Evolutionary conservation across 345 rosid genomes (phyloP).

Genomic region (Triadica sebifera): DNA sequence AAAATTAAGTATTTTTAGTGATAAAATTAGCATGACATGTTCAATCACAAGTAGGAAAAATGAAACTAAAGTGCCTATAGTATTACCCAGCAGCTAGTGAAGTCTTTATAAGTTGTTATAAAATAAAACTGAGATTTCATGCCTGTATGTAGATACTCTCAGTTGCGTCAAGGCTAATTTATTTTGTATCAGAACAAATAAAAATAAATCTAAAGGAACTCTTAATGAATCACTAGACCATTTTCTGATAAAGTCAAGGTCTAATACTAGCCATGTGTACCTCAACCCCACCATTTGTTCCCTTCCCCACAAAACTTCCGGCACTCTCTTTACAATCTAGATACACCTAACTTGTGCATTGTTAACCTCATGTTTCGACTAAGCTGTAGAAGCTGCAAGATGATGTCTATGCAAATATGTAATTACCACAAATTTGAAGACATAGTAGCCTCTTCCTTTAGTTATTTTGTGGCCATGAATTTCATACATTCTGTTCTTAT

Average conservation of each 20-base stretch:
- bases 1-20: background rate
- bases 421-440: constrained; percentile 71
- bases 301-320: background rate
- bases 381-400: constrained; percentile 17
- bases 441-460: constrained; percentile 81
- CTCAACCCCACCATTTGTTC: background rate
- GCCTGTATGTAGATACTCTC: background rate
- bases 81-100: background rate
- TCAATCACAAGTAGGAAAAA: background rate
- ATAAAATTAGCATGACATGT: background rate
- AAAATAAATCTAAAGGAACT: background rate
- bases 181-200: background rate
- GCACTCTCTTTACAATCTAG: background rate
- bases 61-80: background rate
- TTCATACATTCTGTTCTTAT: constrained; percentile 75
- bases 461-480: constrained; percentile 73
- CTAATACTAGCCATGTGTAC: background rate
- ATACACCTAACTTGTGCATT: background rate
- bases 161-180: background rate
- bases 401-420: constrained; percentile 6
- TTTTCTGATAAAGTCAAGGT: background rate
- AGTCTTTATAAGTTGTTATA: background rate
- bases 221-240: background rate
- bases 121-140: background rate
- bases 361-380: background rate